phyloP scores from a whole-genome alignment of 2,329 filamentous ascomycete species.

The Onygenales sp. region DNA sequence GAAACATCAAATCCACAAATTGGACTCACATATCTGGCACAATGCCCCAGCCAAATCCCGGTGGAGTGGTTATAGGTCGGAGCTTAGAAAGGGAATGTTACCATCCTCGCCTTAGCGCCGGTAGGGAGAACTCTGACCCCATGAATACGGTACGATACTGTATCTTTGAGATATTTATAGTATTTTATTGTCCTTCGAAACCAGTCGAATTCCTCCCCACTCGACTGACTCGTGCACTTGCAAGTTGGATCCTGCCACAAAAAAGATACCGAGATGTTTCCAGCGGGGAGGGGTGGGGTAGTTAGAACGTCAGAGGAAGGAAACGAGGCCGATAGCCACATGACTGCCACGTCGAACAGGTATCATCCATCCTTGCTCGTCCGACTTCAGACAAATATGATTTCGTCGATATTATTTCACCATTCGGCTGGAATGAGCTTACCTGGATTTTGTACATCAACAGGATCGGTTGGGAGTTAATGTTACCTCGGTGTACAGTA shows the following conservation, averaged over 20 bases:
- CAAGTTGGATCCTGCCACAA: too few relatives aligned
- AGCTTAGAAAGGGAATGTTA: conserved; percentile 1
- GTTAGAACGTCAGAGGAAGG: not conserved
- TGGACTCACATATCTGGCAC: not conserved
- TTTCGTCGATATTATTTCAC: too few relatives aligned
- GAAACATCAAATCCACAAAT: not conserved
- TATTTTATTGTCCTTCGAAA: not conserved
- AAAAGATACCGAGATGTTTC: too few relatives aligned
- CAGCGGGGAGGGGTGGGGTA: too few relatives aligned
- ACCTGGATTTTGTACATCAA: too few relatives aligned
- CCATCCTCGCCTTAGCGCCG: not conserved
- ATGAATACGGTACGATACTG: not conserved
- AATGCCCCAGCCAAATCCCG: not conserved
- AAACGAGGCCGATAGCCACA: not conserved
- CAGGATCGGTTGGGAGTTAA: too few relatives aligned
- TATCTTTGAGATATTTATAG: not conserved
- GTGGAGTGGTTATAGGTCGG: not conserved
- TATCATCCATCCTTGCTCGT: not conserved
- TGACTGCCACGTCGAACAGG: not conserved
- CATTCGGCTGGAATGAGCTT: too few relatives aligned
- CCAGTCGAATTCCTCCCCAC: not conserved
- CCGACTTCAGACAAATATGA: too few relatives aligned
- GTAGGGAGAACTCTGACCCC: not conserved
- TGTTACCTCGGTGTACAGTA: too few relatives aligned
- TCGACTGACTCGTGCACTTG: too few relatives aligned